Evolutionary conservation across 2,329 filamentous ascomycete species (phyloP), one percentile per base, ranked within the genome.

Genomic region (Cercospora sesami): DNA sequence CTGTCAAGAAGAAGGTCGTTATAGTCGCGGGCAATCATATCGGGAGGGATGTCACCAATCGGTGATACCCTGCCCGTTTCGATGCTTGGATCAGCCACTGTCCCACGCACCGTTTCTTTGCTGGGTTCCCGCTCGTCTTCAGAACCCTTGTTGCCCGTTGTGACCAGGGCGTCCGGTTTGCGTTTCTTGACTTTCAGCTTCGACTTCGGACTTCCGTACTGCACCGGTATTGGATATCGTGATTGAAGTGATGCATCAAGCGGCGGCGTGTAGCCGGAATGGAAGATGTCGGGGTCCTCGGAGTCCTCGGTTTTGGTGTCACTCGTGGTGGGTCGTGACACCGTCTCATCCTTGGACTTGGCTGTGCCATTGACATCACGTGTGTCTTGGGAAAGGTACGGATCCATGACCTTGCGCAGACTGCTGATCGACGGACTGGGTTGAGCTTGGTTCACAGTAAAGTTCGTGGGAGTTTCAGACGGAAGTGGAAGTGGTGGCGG

Each of bases 351-450:
- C 31, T 70, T 69, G 14, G 63, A 45, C 28, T 57, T 64, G 10
- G 65, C 28, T 60, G 62, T 51, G n/a, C 59, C 61, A 61, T 63
- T 68, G 48, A 64, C 48, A 61, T 66, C 62, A 60, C 45, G 60
- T 57, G 67, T 65, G 16, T 75, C 72, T 51, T 80, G 78, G 65
- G 72, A 77, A 21, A 97, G 81, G 78, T 93, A 97, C 6, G 92
- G 93, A 79, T 90, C 91, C 93, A 97, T 96, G 63, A 92, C 91
- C 80, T 92, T 87, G 68, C 92, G 88, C 73, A 97, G 82, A 79
- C 93, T 97, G 78, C 91, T 95, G 42, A 90, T 87, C 16, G 92
- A 78, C 7, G 83, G 81, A 71, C 81, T 85, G 12, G 74, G 71
- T 66, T 75, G 72, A n/a, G 73, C 63, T 28, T 89, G 74, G 88